Evolutionary conservation across 495 filamentous ascomycete species (phyloP), one percentile per base, ranked within the genome.

Genomic region (Aspergillus coremiiformis): DNA sequence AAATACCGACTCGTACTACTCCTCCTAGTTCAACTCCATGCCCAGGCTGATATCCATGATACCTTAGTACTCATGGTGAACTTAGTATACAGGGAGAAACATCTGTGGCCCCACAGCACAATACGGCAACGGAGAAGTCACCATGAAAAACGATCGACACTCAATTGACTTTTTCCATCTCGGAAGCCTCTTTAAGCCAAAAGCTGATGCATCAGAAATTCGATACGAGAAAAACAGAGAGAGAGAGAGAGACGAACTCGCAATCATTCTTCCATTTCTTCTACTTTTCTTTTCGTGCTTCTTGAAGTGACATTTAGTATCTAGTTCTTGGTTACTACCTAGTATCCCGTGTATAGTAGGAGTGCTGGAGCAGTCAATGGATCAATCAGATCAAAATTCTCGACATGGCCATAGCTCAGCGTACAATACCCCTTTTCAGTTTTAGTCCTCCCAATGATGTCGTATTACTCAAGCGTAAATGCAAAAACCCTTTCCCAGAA

Each of bases 341-440:
- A 49, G 54, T 54, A 39, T 55, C 41, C 41, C n/a, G n/a, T n/a
- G n/a, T n/a, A n/a, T n/a, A n/a, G n/a, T n/a, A n/a, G n/a, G n/a
- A n/a, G n/a, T n/a, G n/a, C n/a, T n/a, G n/a, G n/a, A 54, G 55
- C 49, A 43, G 32, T 56, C 49, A 47, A 54, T 55, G 42, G 54
- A 52, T 54, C 56, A 47, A 47, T 54, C 23, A 50, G 49, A 59
- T 59, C 39, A 49, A 23, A 49, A 22, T 5, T 3, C 26, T 39
- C 32, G 53, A 41, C 44, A 44, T 48, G 37, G 22, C 43, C 45
- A 53, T 43, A 43, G 37, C 47, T 44, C 47, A 63, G 56, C 53
- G 47, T 63, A 63, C 60, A 59, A 44, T 48, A 33, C 26, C 49
- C 47, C 48, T 37, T 33, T 37, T 53, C 53, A 39, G 47, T 54